Evolutionary conservation across 306 rosid genomes (phyloP), one percentile per base, ranked within the genome.

Genomic region (Arachis stenosperma): DNA sequence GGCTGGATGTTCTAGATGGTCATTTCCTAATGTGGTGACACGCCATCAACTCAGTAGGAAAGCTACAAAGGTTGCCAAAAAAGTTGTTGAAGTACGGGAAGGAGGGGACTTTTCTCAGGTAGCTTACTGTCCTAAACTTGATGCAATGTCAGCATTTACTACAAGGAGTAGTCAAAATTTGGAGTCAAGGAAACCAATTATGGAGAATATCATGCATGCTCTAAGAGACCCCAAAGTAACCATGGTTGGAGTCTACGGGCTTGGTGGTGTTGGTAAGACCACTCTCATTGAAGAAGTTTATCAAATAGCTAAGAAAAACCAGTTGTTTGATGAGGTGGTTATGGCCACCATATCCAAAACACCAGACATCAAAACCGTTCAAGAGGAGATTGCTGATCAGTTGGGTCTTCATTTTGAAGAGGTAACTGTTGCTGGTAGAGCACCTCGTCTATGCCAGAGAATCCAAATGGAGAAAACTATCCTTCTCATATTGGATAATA

Each of bases 11-110:
- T 43, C 33, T 6, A 22, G 3, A 5, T 55, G 75, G 37, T 17
- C 67, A 22, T 72, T 50, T 46, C 53, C 22, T 1, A 51, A 73
- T 65, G 9, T 73, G 33, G 22, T 46, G 69, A 65, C 3, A 1
- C 53, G 80, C 0, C 53, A 68, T 68, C 65, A 41, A 6, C 53
- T 77, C 2, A 48, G 84, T 27, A 64, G 30, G 15, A 55, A 15
- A 63, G 80, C 76, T 3, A 12, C 40, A 46, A 69, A 62, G 50
- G 39, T 73, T 52, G 46, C 9, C 3, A 8, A 1, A 7, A 2
- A 29, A 0, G 57, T 73, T 10, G 33, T 0, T 8, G 12, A 11
- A 14, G 9, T 68, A 6, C 70, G 39, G 2, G 44, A 0, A 39
- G 29, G 37, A 3, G 40, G 17, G 5, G 15, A 74, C 2, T 39